phyloP scores from a whole-genome alignment of 2,329 filamentous ascomycete species.

The Clarireedia monteithiana region DNA sequence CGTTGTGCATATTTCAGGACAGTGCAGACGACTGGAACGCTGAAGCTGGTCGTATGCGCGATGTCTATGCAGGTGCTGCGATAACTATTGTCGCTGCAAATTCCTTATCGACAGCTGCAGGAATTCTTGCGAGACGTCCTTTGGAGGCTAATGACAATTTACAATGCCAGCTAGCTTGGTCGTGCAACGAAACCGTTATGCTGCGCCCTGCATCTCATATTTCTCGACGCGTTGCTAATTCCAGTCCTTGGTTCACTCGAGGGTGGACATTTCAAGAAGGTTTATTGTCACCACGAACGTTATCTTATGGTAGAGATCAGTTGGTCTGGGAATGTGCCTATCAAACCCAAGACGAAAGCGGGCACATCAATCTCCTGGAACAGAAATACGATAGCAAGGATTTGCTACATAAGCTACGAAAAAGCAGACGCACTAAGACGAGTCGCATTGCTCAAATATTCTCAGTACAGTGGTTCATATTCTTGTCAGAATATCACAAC shows the following conservation, averaged over 20 bases:
- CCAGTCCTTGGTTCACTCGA: constrained; percentile 6
- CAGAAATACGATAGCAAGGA: constrained; percentile 13
- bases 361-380: constrained; percentile 6
- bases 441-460: constrained; percentile 1
- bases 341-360: constrained; percentile 6
- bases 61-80: constrained; percentile 3
- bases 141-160: not conserved
- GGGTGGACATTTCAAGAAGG: constrained; percentile 8
- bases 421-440: constrained; percentile 1
- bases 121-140: not conserved
- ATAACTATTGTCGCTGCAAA: constrained; percentile 3
- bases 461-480: not conserved
- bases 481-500: not conserved
- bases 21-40: constrained; percentile 4
- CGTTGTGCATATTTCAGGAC: constrained; percentile 6
- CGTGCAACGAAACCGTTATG: not conserved
- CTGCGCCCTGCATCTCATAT: constrained; percentile 3
- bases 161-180: not conserved
- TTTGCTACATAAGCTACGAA: constrained; percentile 8
- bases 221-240: constrained; percentile 3
- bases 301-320: constrained; percentile 8
- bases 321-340: constrained; percentile 10
- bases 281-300: constrained; percentile 2
- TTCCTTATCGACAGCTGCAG: constrained; percentile 3
- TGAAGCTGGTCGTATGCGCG: constrained; percentile 3